Percentiles rank a stretch among this genome's conserved stretches.
Evolutionary conservation across 2,329 filamentous ascomycete genomes (phyloP).

Genomic region (Shiraia sp.): DNA sequence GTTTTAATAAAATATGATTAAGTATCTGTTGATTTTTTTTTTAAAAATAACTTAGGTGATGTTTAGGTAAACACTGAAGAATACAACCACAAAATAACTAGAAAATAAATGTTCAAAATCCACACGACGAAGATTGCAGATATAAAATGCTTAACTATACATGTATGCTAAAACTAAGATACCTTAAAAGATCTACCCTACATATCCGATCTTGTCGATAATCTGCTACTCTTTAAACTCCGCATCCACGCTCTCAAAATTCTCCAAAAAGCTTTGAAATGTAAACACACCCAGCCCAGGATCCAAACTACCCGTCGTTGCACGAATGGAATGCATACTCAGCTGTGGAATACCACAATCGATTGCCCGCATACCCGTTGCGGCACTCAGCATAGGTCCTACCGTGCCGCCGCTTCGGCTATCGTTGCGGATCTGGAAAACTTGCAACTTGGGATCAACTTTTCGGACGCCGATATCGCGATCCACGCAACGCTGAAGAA

Average conservation of each 20-base stretch:
- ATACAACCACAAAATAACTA: too few species aligned
- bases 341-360: slow-evolving; percentile 90
- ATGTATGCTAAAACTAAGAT: too few species aligned
- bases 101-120: too few species aligned
- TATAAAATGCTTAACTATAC: too few species aligned
- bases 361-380: slow-evolving; percentile 79
- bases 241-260: slow-evolving; percentile 80
- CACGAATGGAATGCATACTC: slow-evolving; percentile 91
- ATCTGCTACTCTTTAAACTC: slow-evolving; percentile 63
- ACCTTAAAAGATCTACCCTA: too few species aligned
- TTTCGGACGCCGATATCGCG: slow-evolving; percentile 50
- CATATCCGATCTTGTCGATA: too few species aligned
- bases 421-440: slow-evolving; percentile 96
- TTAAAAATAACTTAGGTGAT: too few species aligned
- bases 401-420: slow-evolving; percentile 87
- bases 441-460: slow-evolving; percentile 67
- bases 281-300: slow-evolving; percentile 85
- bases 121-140: too few species aligned
- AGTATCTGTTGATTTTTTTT: too few species aligned
- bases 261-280: slow-evolving; percentile 87
- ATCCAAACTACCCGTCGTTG: slow-evolving; percentile 83
- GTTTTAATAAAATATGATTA: too few species aligned
- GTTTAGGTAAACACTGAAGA: too few species aligned
- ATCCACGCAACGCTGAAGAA: slow-evolving; percentile 78
- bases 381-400: slow-evolving; percentile 83